A percentile compares a stretch with the other conserved stretches of the same genome.
Evolutionary conservation across 352 stramenopile genomes (phyloP).

Genomic region (Vaucheria bursata): DNA sequence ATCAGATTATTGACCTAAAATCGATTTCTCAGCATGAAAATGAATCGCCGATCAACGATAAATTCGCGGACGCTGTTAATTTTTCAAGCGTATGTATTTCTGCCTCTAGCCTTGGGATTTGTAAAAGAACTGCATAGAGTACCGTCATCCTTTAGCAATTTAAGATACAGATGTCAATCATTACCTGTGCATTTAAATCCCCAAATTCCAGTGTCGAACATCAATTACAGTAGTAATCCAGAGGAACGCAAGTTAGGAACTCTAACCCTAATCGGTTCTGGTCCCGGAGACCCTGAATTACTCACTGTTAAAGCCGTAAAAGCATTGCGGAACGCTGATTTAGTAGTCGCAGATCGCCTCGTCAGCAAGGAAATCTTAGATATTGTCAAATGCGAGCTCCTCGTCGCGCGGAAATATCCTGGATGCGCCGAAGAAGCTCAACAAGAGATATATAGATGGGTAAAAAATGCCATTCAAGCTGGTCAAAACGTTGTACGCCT

Average conservation of each 20-base stretch:
- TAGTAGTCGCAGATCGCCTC: conserved; percentile 86
- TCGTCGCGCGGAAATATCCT: conserved; percentile 81
- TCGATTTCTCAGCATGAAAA: too few relatives aligned
- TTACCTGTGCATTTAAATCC: too few relatives aligned
- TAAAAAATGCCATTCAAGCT: conserved; percentile 65
- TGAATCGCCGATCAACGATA: too few relatives aligned
- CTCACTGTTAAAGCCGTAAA: conserved; percentile 80
- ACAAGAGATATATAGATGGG: conserved; percentile 85
- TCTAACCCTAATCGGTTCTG: conserved; percentile 28
- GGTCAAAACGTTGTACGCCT: conserved; percentile 84
- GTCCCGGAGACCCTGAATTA: conserved; percentile 76
- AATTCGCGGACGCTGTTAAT: too few relatives aligned
- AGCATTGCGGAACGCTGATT: conserved; percentile 66
- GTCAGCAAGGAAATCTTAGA: conserved; percentile 71
- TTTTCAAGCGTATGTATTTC: too few relatives aligned
- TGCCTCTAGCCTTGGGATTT: too few relatives aligned
- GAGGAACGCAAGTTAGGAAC: not conserved
- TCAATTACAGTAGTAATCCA: too few relatives aligned
- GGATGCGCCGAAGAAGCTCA: conserved; percentile 84
- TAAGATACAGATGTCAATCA: too few relatives aligned
- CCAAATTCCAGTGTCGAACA: too few relatives aligned
- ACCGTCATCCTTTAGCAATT: too few relatives aligned
- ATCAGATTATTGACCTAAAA: too few relatives aligned
- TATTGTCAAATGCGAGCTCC: conserved; percentile 74
- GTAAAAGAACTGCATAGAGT: too few relatives aligned